A percentile compares a stretch with the other conserved stretches of the same genome.
These are phyloP conservation scores for Verticillium nonalfalfae DNA, from an alignment of 2,329 filamentous ascomycete species.

Conservation along the genomic window DNA sequence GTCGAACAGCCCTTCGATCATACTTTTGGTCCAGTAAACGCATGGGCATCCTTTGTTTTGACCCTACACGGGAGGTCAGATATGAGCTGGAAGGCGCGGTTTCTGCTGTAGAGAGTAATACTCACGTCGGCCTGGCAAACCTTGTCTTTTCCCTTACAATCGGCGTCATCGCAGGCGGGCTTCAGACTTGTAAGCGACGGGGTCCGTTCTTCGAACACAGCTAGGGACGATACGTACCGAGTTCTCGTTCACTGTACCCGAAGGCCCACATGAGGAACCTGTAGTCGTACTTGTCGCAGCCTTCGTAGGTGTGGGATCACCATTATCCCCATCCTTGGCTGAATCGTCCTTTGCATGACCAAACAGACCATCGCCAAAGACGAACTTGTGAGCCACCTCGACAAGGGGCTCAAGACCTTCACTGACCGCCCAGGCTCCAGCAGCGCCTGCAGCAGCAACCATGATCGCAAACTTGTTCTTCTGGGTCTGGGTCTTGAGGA, in stretches of 20 bases:
- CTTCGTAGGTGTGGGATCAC: not conserved
- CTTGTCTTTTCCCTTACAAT: conserved; percentile 6
- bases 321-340: not conserved
- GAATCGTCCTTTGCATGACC: not conserved
- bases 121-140: conserved; percentile 5
- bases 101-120: not conserved
- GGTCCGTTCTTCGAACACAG: not conserved
- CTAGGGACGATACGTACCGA: not conserved
- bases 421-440: too few species aligned
- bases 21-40: too few species aligned
- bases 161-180: conserved; percentile 6
- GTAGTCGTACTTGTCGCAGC: not conserved
- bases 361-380: not conserved
- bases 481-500: not conserved
- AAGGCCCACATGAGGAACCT: not conserved
- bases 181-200: not conserved
- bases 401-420: not conserved
- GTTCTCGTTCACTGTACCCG: not conserved
- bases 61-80: too few species aligned
- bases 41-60: too few species aligned
- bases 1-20: too few species aligned
- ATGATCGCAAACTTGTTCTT: too few species aligned
- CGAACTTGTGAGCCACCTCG: not conserved
- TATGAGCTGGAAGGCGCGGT: too few species aligned
- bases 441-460: too few species aligned